Conservation (phyloP, 2,329 filamentous ascomycete genomes). For the Macrophomina tecta region DNA sequence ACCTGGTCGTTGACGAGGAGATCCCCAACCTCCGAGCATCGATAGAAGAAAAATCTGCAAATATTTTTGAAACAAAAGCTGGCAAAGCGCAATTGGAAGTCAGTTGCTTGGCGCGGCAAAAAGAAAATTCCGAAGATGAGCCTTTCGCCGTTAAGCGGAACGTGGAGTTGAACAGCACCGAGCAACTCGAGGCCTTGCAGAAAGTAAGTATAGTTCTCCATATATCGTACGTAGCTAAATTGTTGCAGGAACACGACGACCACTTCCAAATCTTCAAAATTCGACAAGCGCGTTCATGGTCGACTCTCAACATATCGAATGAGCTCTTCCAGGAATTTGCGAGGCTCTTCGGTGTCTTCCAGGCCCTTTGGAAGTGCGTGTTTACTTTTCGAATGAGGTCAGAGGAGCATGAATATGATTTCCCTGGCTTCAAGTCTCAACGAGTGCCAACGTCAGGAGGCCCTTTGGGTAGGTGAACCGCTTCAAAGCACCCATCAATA, state of each 20-base stretch:
- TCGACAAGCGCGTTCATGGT: slow-evolving; percentile 28
- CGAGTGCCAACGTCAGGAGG: no score
- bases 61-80: background rate
- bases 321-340: slow-evolving; percentile 9
- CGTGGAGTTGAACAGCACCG: background rate
- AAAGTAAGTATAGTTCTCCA: background rate
- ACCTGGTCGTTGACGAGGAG: background rate
- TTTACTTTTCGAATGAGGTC: slow-evolving; percentile 17
- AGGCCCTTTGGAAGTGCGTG: slow-evolving; percentile 27
- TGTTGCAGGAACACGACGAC: background rate
- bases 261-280: slow-evolving; percentile 21
- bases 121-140: background rate
- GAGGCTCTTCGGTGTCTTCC: slow-evolving; percentile 3
- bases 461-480: background rate
- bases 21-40: background rate
- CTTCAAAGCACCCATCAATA: background rate
- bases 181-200: background rate
- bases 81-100: background rate
- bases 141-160: background rate
- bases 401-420: slow-evolving; percentile 27
- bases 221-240: background rate
- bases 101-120: background rate
- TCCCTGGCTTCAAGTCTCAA: slow-evolving; percentile 23
- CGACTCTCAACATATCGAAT: slow-evolving; percentile 23
- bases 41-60: background rate